Evolutionary conservation across 495 filamentous ascomycete genomes (phyloP).

Genomic region (Penicillium egyptiacum): DNA sequence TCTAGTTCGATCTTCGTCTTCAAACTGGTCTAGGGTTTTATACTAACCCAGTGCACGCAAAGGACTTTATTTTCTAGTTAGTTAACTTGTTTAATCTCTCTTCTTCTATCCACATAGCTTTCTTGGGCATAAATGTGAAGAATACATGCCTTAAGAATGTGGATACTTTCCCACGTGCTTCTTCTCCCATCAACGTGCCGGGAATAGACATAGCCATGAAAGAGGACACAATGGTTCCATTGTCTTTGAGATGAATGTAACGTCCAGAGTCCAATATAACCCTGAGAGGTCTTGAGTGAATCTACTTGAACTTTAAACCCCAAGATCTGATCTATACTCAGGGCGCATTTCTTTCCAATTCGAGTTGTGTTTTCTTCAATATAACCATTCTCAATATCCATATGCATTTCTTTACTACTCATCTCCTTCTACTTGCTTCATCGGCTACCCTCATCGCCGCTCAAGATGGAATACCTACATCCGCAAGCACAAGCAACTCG

Average conservation of each 20-base stretch:
- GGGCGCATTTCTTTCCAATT: not conserved
- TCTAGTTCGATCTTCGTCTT: not conserved
- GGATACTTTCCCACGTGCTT: slow-evolving; percentile 1
- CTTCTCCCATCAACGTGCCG: slow-evolving; percentile 3
- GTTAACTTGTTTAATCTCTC: not conserved
- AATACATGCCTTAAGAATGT: not conserved
- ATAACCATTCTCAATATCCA: no score
- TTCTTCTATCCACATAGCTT: not conserved
- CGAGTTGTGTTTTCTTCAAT: not conserved
- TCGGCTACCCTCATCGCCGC: slow-evolving; percentile 13
- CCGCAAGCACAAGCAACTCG: slow-evolving; percentile 6
- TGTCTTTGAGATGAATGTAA: slow-evolving; percentile 10
- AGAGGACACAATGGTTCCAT: slow-evolving; percentile 4
- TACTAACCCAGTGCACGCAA: not conserved
- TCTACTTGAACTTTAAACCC: not conserved
- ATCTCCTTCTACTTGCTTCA: slow-evolving; percentile 11
- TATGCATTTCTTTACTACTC: slow-evolving; percentile 11
- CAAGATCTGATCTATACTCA: not conserved
- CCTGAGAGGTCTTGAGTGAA: not conserved
- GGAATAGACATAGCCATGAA: slow-evolving; percentile 10
- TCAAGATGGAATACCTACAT: slow-evolving; percentile 15
- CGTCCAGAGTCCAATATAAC: slow-evolving; percentile 1
- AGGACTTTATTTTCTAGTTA: not conserved
- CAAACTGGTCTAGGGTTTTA: not conserved
- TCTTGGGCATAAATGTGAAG: not conserved